Base-by-base conservation (phyloP, 441 rosid species). In the Cnidoscolus chayamansa region DNA sequence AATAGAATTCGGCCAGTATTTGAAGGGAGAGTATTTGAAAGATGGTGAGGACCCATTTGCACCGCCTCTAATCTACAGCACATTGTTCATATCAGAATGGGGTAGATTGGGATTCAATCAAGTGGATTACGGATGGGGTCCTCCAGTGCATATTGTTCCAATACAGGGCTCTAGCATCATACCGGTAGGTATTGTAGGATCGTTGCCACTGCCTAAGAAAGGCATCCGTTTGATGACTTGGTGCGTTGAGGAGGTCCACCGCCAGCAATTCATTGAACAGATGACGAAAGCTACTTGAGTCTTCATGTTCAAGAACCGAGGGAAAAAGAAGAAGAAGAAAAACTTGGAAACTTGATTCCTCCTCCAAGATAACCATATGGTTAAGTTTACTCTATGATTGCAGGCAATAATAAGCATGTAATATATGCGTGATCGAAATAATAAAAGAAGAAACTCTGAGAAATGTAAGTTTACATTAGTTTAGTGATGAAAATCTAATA, bases 201-300 rank as follows among this genome's bases (percentile, higher is more conserved):
- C 80, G 1, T 51, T 84, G 78, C 90, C 93, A 11, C 73, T 77
- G 77, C 87, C 87, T 0, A 54, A 63, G 63, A 76, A 80, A 71
- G 91, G 93, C 31, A 19, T 84, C 31, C 84, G 89, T n/a, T 72
- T 90, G 83, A 87, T 84, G 91, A 88, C 92, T 1, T 89, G 94
- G 92, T 81, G 88, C 48, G 86, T 87, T 40, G 80, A 81, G 74
- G 82, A 83, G 70, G 70, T 53, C 31, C 92, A 85, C 66, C 80
- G 80, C 13, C 79, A 56, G 48, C 72, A 73, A 19, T 81, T 88
- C 63, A 20, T 79, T 4, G 54, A 78, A 64, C 79, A 68, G 20
- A 81, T 85, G 82, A 75, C 53, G 9, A 67, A 80, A 56, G 25
- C 75, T 10, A 54, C 35, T 16, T 80, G 71, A 68, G 7, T 43